These are phyloP conservation scores for Nannizziopsis barbatae DNA, from an alignment of 2,329 filamentous ascomycete genomes.

Conservation along the genomic window DNA sequence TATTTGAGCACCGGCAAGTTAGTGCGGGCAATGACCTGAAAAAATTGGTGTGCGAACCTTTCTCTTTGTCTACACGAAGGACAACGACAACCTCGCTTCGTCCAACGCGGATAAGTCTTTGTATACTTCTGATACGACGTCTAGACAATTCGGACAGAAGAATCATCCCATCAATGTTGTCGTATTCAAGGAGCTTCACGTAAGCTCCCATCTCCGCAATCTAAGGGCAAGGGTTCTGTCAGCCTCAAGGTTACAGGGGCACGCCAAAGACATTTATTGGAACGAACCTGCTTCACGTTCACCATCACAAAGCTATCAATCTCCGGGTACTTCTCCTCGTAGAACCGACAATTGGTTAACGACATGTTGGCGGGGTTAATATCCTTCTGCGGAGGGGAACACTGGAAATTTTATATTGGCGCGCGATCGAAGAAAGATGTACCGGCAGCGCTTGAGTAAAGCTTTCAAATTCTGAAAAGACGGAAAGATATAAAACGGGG, in stretches of 20 bases:
- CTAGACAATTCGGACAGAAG: conserved; percentile 92
- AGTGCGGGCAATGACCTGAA: conserved; percentile 12
- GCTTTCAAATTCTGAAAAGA: too few relatives aligned
- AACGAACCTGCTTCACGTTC: conserved; percentile 83
- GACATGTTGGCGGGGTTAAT: conserved; percentile 58
- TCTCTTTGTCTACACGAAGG: conserved; percentile 97
- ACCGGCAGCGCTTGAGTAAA: too few relatives aligned
- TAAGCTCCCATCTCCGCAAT: conserved; percentile 99
- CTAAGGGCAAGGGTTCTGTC: conserved; percentile 35
- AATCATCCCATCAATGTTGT: conserved; percentile 99
- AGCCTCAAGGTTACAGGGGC: background rate
- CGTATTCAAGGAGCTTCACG: conserved; percentile 98
- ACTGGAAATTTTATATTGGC: background rate
- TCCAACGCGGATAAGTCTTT: conserved; percentile 96
- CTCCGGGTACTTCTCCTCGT: conserved; percentile 95
- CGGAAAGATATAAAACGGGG: too few relatives aligned
- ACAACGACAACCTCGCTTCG: conserved; percentile 98
- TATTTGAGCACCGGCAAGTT: conserved; percentile 22
- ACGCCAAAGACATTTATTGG: background rate
- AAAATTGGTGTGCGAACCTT: conserved; percentile 47
- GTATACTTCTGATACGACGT: conserved; percentile 95
- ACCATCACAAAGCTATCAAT: conserved; percentile 99
- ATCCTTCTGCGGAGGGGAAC: background rate
- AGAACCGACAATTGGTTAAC: conserved; percentile 92
- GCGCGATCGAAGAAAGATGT: too few relatives aligned